phyloP scores from a whole-genome alignment of 495 filamentous ascomycete species.

The Letharia lupina region DNA sequence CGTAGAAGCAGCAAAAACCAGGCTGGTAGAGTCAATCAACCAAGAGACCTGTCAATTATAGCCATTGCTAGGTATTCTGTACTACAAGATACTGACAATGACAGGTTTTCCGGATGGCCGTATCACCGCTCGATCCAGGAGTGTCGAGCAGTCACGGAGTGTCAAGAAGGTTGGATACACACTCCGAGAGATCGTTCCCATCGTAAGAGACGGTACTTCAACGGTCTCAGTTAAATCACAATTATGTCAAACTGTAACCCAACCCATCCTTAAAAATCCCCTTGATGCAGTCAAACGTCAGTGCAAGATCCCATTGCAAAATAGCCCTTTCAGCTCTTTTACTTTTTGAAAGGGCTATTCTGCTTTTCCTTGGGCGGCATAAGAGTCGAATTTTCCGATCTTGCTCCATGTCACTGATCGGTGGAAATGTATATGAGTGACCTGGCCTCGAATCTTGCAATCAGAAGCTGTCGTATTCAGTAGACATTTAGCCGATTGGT shows the following conservation, averaged over 20 bases:
- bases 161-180: neutral
- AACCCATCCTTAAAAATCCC: neutral
- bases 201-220: neutral
- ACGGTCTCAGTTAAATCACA: neutral
- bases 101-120: neutral
- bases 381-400: neutral
- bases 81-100: neutral
- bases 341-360: too few species aligned
- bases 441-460: neutral
- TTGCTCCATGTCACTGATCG: neutral
- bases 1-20: conserved; percentile 7
- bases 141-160: neutral
- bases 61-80: neutral
- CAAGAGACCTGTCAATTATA: neutral
- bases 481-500: neutral
- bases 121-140: neutral
- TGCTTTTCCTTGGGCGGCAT: neutral
- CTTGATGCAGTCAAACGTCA: neutral
- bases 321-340: neutral
- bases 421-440: neutral
- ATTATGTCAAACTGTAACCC: neutral
- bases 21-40: neutral
- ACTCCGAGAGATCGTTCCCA: neutral
- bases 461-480: neutral
- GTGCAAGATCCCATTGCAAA: neutral